Evolutionary conservation across 129 eudicot species (phyloP).

Genomic region (Flaveria trinervia): DNA sequence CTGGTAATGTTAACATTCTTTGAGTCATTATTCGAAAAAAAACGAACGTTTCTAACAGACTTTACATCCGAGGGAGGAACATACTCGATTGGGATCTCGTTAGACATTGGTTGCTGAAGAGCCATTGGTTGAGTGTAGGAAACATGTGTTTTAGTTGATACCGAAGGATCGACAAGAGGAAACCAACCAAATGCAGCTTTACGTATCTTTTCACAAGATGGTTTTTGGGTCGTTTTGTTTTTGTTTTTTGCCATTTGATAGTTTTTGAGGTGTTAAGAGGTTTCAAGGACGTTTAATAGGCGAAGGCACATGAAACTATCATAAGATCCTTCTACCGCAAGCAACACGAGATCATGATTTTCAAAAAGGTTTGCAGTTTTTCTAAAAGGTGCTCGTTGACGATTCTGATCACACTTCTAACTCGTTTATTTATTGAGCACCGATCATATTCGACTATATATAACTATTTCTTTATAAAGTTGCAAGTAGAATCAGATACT

Average conservation of each 20-base stretch:
- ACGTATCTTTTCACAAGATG: slow-evolving; percentile 39
- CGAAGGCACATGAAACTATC: neutral
- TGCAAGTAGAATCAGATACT: slow-evolving; percentile 32
- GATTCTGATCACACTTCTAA: slow-evolving; percentile 28
- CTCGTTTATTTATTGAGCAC: slow-evolving; percentile 19
- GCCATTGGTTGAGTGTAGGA: slow-evolving; percentile 28
- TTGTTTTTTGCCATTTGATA: slow-evolving; percentile 43
- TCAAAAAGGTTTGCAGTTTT: too few species aligned
- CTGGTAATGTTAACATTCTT: neutral
- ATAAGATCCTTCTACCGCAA: slow-evolving; percentile 16
- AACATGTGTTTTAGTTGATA: slow-evolving; percentile 25
- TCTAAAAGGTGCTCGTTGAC: too few species aligned
- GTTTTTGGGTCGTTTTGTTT: slow-evolving; percentile 31
- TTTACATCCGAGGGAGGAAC: slow-evolving; percentile 24
- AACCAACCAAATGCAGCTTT: slow-evolving; percentile 36
- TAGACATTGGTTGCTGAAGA: slow-evolving; percentile 16
- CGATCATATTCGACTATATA: slow-evolving; percentile 1
- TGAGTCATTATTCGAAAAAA: slow-evolving; percentile 1
- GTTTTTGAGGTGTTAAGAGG: neutral
- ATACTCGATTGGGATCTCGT: slow-evolving; percentile 37
- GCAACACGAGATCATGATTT: neutral
- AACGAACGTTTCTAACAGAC: slow-evolving; percentile 23
- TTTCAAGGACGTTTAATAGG: slow-evolving; percentile 25
- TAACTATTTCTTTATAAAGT: slow-evolving; percentile 20
- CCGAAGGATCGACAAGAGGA: slow-evolving; percentile 18